Evolutionary conservation across 257 asterid species (phyloP), one percentile per base, ranked within the genome.

Genomic region (Marsdenia floribunda): DNA sequence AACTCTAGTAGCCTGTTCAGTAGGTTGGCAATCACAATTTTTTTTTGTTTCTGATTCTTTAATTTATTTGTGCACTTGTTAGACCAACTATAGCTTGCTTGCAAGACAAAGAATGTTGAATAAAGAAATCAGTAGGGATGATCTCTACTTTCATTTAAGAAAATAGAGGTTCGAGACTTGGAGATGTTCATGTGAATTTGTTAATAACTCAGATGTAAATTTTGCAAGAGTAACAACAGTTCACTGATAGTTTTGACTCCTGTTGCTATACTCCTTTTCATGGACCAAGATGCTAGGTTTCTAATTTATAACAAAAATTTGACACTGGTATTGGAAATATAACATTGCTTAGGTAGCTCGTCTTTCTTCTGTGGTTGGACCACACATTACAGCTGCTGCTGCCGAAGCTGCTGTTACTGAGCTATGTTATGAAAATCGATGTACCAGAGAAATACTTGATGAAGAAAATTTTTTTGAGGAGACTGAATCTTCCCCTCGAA

Each of bases 391-490:
- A 68, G 91, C 92, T 73, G 87, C 88, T 71, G 98, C 96, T 54
- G 91, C 93, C 73, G 97, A 92, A 80, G 98, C 98, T 80, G 96
- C 97, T 67, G 86, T 92, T 75, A 79, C 92, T 18, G 93, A 93
- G 37, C 97, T 94, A 83, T 94, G 97, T 85, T 87, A 82, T 58
- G 98, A 92, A 80, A 94, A 90, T 73, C 90, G 90, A 68, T 94
- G 98, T 85, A 80, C 97, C 11, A 89, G 87, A 84, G 95, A 88
- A 73, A 77, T 94, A 73, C 86, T 92, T 75, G 91, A 89, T 33
- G 93, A 86, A 73, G 90, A 86, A 67, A 78, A 58, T 71, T 12
- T 26, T 78, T 73, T 18, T 18, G 83, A 81, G 49, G 83, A 88
- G 72, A 70, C 83, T 50, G 76, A 72, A 77, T 78, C 83, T 49